Base-by-base conservation (phyloP, 805 yeast species). In the Wickerhamia fluorescens region DNA sequence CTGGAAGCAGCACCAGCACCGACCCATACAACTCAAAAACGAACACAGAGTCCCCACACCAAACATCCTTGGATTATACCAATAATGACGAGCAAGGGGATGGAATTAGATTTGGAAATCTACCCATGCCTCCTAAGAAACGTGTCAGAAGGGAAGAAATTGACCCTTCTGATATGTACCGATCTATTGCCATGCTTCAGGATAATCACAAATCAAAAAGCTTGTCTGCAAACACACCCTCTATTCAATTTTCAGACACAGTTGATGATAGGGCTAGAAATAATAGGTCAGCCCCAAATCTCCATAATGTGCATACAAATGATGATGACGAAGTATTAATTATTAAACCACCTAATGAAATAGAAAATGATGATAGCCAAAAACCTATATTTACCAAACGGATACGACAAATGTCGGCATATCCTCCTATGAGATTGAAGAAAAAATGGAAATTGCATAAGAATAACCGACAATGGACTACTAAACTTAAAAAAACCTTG, bases 131-230 rank as follows among this genome's bases (percentile, higher is more conserved):
- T 0, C 59, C 58, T 7, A 63, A 62, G 35, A 47, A 32, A 20
- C 20, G 31, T 12, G 37, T 33, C 47, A 30, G 76, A 14, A 60
- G 44, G 5, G 41, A 47, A 24, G 61, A 58, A 20, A 36, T 83
- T 8, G 78, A 80, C 19, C 95, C 96, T 2, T 73, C 80, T 27
- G 96, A 88, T 47, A 78, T 87, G 75, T 79, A 67, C 49, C 67
- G 79, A 61, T 86, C 95, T 3, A 80, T 87, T 41, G 77, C 86
- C 23, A 76, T 87, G 78, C 60, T 88, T 58, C 80, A 80, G 41
- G 66, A 69, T 30, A 61, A 66, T n/a, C 23, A 31, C 24, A 10
- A 10, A 7, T 18, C 20, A 7, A 18, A 7, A 10, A 8, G 9
- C 20, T 10, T 7, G 9, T 18, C 20, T 18, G 10, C 7, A 8